A percentile compares a stretch with the other conserved stretches of the same genome.
Conservation (phyloP, 805 yeast genomes). For the Hanseniaspora pseudoguilliermondii region DNA sequence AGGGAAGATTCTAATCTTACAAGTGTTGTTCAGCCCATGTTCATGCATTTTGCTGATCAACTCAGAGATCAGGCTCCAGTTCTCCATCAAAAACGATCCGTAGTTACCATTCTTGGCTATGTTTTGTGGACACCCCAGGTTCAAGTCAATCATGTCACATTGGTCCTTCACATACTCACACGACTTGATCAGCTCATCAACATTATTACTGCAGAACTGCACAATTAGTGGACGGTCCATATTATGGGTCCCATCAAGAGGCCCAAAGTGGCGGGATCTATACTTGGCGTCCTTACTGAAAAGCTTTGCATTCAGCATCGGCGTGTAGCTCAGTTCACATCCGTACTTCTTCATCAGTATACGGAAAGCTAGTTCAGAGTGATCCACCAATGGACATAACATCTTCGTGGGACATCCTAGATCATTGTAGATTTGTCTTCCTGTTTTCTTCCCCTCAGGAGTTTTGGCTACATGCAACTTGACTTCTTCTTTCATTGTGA, state of each 20-base stretch:
- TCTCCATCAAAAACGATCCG: conserved; percentile 94
- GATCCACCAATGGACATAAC: conserved; percentile 98
- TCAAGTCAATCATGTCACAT: conserved; percentile 93
- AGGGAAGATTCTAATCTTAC: conserved; percentile 82
- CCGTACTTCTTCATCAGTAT: conserved; percentile 75
- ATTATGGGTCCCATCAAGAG: conserved; percentile 57
- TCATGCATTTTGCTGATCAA: conserved; percentile 63
- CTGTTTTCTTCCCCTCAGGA: conserved; percentile 24
- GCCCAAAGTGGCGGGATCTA: conserved; percentile 57
- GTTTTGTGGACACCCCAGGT: conserved; percentile 96
- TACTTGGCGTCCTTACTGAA: conserved; percentile 79
- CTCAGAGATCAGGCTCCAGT: conserved; percentile 70
- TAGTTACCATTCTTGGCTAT: conserved; percentile 90
- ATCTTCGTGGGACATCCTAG: conserved; percentile 69
- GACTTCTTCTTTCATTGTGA: neutral
- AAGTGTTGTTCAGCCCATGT: conserved; percentile 35
- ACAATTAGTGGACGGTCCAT: conserved; percentile 71
- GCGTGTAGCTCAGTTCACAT: conserved; percentile 87
- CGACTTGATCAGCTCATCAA: conserved; percentile 67
- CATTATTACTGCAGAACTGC: conserved; percentile 94
- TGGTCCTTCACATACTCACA: conserved; percentile 66
- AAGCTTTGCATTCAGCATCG: conserved; percentile 88
- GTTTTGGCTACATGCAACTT: neutral
- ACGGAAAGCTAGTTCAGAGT: conserved; percentile 92
- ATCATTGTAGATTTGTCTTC: conserved; percentile 56